These are phyloP conservation scores for Colletotrichum cordylinicola DNA, from an alignment of 2,329 filamentous ascomycete genomes.

Conservation along the genomic window DNA sequence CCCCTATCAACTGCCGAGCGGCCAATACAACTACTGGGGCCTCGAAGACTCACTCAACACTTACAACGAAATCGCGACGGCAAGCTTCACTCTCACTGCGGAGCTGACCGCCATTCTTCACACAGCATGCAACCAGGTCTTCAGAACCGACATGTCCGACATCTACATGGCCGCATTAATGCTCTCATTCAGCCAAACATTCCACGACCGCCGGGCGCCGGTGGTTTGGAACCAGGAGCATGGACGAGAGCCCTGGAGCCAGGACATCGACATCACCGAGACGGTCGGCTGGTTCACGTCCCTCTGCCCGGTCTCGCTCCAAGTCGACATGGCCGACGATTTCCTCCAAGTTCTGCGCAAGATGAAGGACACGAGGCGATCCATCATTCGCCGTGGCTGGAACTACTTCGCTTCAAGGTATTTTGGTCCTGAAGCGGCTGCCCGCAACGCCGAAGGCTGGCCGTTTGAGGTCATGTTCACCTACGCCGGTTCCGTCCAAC, in stretches of 20 bases:
- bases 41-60: slow-evolving; percentile 47
- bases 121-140: slow-evolving; percentile 46
- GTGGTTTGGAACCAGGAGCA: slow-evolving; percentile 61
- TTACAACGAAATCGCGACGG: slow-evolving; percentile 47
- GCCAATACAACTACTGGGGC: slow-evolving; percentile 54
- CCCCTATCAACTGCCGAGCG: slow-evolving; percentile 43
- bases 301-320: slow-evolving; percentile 55
- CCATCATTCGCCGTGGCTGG: slow-evolving; percentile 48
- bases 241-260: slow-evolving; percentile 49
- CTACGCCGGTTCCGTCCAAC: slow-evolving; percentile 55
- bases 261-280: slow-evolving; percentile 56
- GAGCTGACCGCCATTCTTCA: slow-evolving; percentile 49
- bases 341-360: slow-evolving; percentile 56
- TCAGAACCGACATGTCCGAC: slow-evolving; percentile 58
- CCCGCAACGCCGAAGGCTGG: slow-evolving; percentile 41
- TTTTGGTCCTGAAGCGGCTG: slow-evolving; percentile 35
- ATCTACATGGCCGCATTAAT: slow-evolving; percentile 60
- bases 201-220: slow-evolving; percentile 55
- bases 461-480: slow-evolving; percentile 66
- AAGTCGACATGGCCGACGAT: slow-evolving; percentile 48
- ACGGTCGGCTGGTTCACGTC: slow-evolving; percentile 68
- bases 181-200: slow-evolving; percentile 61
- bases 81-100: slow-evolving; percentile 47
- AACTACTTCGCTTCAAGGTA: slow-evolving; percentile 55
- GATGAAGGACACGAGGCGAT: slow-evolving; percentile 57